Conservation (phyloP, 805 yeast species). For the Kockiozyma suomiensis region DNA sequence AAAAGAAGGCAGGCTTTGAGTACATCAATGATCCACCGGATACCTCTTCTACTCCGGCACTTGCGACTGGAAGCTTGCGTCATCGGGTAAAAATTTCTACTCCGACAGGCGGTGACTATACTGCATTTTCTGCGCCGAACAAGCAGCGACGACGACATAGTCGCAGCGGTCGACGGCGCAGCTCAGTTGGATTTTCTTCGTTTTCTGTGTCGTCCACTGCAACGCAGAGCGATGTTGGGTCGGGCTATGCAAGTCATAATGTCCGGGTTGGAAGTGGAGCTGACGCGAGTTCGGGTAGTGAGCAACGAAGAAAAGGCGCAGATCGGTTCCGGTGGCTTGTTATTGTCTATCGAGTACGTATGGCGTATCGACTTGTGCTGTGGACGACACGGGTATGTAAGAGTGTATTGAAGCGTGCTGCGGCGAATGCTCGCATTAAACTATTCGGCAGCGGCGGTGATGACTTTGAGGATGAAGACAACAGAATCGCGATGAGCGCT, state of each 20-base stretch:
- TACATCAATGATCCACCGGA: conserved; percentile 22
- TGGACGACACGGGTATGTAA: conserved; percentile 10
- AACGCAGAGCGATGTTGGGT: not conserved
- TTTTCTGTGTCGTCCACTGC: not conserved
- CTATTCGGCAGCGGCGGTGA: not conserved
- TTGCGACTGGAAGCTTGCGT: not conserved
- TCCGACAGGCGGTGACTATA: too few species aligned
- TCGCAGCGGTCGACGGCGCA: not conserved
- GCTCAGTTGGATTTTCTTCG: not conserved
- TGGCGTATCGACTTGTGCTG: conserved; percentile 25
- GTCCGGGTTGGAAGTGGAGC: conserved; percentile 17
- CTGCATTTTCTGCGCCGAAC: not conserved
- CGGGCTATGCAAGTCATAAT: conserved; percentile 27
- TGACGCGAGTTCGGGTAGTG: not conserved
- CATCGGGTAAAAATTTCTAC: conserved; percentile 14
- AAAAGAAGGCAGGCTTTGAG: conserved; percentile 26
- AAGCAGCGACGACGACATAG: not conserved
- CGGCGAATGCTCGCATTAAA: not conserved
- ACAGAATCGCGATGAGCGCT: not conserved
- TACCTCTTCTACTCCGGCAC: not conserved
- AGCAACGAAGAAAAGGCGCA: conserved; percentile 3
- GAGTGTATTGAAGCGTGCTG: not conserved
- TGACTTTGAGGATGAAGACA: not conserved
- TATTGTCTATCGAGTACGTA: conserved; percentile 23
- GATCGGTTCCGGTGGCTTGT: conserved; percentile 22